Percentiles rank a stretch among this genome's conserved stretches.
Conservation (phyloP, 75 land plant species). For the Selaginella tamariscina region DNA sequence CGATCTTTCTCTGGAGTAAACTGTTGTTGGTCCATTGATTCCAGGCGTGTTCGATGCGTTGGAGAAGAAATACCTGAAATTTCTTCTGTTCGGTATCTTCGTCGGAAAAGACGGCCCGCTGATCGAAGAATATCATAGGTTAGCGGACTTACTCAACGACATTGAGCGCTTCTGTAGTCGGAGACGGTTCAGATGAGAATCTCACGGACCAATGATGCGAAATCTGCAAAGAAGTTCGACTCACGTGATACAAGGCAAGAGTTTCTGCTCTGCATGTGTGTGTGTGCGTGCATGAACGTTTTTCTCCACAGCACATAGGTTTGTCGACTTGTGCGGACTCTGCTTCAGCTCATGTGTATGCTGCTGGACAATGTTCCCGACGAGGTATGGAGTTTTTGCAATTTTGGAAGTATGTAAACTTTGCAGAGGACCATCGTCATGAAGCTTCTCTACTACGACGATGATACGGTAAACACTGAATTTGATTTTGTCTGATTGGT, state of each 20-base stretch:
- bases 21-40: neutral
- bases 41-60: conserved; percentile 87
- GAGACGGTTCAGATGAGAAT: neutral
- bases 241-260: neutral
- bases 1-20: neutral
- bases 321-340: conserved; percentile 76
- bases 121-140: conserved; percentile 87
- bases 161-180: neutral
- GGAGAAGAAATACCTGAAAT: conserved; percentile 77
- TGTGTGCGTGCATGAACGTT: too few relatives aligned
- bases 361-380: conserved; percentile 76
- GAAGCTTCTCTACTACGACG: conserved; percentile 88
- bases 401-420: neutral
- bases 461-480: conserved; percentile 49
- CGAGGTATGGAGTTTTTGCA: conserved; percentile 37
- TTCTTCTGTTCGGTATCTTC: conserved; percentile 69
- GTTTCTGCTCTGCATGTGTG: neutral
- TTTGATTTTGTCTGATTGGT: neutral
- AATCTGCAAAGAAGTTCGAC: neutral
- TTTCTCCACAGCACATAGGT: conserved; percentile 49
- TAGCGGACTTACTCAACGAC: neutral
- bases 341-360: conserved; percentile 76
- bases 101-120: conserved; percentile 66
- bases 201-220: neutral
- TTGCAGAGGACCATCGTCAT: conserved; percentile 81